Conservation (phyloP, 495 filamentous ascomycete species). For the Penicillium roqueforti region DNA sequence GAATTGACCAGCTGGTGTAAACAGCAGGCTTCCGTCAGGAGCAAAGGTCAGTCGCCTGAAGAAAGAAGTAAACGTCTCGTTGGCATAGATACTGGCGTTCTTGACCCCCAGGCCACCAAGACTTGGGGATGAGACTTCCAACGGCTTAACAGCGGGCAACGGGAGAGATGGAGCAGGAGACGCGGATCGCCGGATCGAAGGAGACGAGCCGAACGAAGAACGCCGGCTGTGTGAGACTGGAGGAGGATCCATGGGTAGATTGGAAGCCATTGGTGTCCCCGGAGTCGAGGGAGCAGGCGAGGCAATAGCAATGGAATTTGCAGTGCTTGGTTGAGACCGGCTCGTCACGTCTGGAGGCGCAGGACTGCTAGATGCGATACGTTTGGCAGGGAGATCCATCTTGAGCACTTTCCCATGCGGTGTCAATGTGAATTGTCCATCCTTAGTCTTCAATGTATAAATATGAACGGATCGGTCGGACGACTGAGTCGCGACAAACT, state of each 20-base stretch:
- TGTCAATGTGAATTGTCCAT: slow-evolving; percentile 88
- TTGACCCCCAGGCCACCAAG: slow-evolving; percentile 60
- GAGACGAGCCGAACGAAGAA: slow-evolving; percentile 91
- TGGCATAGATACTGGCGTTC: slow-evolving; percentile 91
- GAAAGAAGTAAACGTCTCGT: slow-evolving; percentile 95
- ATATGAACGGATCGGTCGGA: slow-evolving; percentile 98
- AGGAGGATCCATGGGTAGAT: slow-evolving; percentile 96
- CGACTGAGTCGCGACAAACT: slow-evolving; percentile 96
- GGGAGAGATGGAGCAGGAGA: slow-evolving; percentile 96
- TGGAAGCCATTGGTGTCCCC: slow-evolving; percentile 85
- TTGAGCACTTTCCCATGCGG: slow-evolving; percentile 71
- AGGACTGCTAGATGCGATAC: slow-evolving; percentile 89
- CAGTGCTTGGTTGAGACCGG: slow-evolving; percentile 54
- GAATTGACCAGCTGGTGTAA: slow-evolving; percentile 95
- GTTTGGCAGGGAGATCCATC: slow-evolving; percentile 85
- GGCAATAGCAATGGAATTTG: slow-evolving; percentile 57
- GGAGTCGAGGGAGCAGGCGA: slow-evolving; percentile 90
- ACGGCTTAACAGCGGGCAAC: slow-evolving; percentile 92
- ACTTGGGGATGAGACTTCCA: slow-evolving; percentile 78
- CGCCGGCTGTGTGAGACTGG: slow-evolving; percentile 84
- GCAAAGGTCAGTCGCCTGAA: slow-evolving; percentile 93
- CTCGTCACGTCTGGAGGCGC: slow-evolving; percentile 74
- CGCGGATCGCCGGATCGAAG: slow-evolving; percentile 77
- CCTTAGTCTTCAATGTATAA: slow-evolving; percentile 91
- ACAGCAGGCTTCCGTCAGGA: slow-evolving; percentile 88